Evolutionary conservation across 805 yeast genomes (phyloP).

Genomic region (Sugiyamaella floridensis): DNA sequence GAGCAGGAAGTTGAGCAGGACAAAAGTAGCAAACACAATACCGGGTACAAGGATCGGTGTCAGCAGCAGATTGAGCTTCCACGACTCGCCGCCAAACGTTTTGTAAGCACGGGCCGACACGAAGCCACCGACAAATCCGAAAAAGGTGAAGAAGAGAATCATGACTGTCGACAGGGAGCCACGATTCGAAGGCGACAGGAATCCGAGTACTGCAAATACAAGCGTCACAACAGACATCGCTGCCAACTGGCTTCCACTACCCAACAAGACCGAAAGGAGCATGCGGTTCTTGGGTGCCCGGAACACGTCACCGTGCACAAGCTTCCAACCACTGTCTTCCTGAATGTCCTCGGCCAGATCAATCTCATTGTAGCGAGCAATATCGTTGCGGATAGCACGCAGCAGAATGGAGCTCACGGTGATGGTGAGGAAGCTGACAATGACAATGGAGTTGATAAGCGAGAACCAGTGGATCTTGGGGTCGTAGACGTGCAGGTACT

Average conservation of each 20-base stretch:
- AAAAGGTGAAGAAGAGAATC: conserved; percentile 74
- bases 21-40: conserved; percentile 50
- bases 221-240: conserved; percentile 69
- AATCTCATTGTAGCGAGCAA: conserved; percentile 80
- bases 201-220: conserved; percentile 78
- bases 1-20: conserved; percentile 74
- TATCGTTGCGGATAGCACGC: conserved; percentile 77
- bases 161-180: conserved; percentile 88
- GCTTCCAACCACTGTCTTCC: conserved; percentile 96
- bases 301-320: conserved; percentile 91
- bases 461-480: conserved; percentile 97
- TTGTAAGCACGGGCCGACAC: conserved; percentile 82
- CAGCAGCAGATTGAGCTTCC: conserved; percentile 78
- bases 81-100: conserved; percentile 83
- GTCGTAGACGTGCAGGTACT: conserved; percentile 83
- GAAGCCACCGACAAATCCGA: conserved; percentile 78
- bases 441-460: conserved; percentile 72
- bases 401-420: conserved; percentile 73
- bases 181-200: conserved; percentile 88
- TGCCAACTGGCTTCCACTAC: conserved; percentile 81
- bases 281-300: conserved; percentile 69
- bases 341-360: conserved; percentile 75
- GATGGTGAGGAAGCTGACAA: conserved; percentile 68
- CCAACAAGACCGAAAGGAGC: conserved; percentile 71
- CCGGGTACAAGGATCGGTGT: conserved; percentile 90